phyloP scores from a whole-genome alignment of 2,329 filamentous ascomycete species.

The Fusarium scirpi region DNA sequence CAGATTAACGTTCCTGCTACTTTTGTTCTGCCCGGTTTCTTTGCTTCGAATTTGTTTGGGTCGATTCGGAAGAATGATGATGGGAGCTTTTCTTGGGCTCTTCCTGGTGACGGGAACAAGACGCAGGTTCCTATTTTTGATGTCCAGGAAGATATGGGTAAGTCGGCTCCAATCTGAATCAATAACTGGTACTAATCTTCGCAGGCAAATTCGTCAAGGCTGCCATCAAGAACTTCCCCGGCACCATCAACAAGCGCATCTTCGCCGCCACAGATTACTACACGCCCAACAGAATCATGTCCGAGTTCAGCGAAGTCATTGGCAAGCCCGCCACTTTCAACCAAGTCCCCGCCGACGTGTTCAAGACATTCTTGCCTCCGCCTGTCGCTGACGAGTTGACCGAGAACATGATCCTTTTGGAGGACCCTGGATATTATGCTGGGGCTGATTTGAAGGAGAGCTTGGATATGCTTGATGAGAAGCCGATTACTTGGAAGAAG shows the following conservation, averaged over 20 bases:
- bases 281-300: conserved; percentile 49
- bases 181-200: rapidly evolving
- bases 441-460: conserved; percentile 52
- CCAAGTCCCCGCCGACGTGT: conserved; percentile 51
- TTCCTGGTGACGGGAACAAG: conserved; percentile 49
- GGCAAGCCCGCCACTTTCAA: conserved; percentile 50
- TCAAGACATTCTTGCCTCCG: conserved; percentile 51
- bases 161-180: background rate
- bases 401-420: conserved; percentile 58
- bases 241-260: conserved; percentile 50
- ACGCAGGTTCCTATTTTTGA: conserved; percentile 56
- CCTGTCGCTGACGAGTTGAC: conserved; percentile 52
- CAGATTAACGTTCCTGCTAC: conserved; percentile 60
- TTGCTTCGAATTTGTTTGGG: conserved; percentile 63
- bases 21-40: conserved; percentile 65
- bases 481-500: conserved; percentile 55
- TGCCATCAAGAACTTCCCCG: conserved; percentile 49
- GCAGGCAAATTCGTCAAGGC: conserved; percentile 53
- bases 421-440: conserved; percentile 57
- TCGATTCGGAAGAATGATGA: conserved; percentile 49
- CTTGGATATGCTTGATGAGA: conserved; percentile 50
- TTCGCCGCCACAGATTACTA: conserved; percentile 54
- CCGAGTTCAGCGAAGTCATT: conserved; percentile 52
- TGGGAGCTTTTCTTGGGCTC: conserved; percentile 46
- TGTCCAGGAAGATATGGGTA: conserved; percentile 55